These are phyloP conservation scores for Pythium vanterpoolii DNA, from an alignment of 352 stramenopile species.

Conservation along the genomic window DNA sequence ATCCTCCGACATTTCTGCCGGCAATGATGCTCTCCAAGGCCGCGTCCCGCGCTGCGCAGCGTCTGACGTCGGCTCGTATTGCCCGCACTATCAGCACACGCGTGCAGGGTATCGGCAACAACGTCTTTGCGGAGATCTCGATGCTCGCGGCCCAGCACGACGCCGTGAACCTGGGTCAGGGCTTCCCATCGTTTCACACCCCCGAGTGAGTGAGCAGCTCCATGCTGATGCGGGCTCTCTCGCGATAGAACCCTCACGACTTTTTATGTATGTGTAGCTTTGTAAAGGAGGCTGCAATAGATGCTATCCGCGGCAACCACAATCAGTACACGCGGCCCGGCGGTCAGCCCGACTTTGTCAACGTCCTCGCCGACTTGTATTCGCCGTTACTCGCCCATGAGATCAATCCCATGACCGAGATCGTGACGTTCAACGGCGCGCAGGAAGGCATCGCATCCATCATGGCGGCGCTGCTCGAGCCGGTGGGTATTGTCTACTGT, in stretches of 20 bases:
- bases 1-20: neutral
- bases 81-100: slow-evolving; percentile 52
- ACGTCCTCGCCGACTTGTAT: slow-evolving; percentile 81
- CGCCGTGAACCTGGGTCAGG: slow-evolving; percentile 95
- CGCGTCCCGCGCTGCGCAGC: neutral
- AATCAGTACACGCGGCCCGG: slow-evolving; percentile 91
- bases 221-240: neutral
- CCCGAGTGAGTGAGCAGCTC: slow-evolving; percentile 37
- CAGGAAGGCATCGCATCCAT: slow-evolving; percentile 86
- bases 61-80: neutral
- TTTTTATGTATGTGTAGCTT: slow-evolving; percentile 41
- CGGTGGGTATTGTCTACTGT: slow-evolving; percentile 25
- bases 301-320: slow-evolving; percentile 69
- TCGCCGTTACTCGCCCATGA: slow-evolving; percentile 56
- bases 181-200: slow-evolving; percentile 95
- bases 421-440: slow-evolving; percentile 87
- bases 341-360: slow-evolving; percentile 77
- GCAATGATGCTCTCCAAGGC: neutral
- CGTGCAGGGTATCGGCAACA: slow-evolving; percentile 61
- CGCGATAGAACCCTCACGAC: neutral
- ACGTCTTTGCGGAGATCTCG: slow-evolving; percentile 88
- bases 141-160: slow-evolving; percentile 73
- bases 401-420: slow-evolving; percentile 72
- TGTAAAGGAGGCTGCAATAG: slow-evolving; percentile 83
- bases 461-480: slow-evolving; percentile 72